Evolutionary conservation across 2,329 filamentous ascomycete genomes (phyloP).

Genomic region (Kalaharituber pfeilii): DNA sequence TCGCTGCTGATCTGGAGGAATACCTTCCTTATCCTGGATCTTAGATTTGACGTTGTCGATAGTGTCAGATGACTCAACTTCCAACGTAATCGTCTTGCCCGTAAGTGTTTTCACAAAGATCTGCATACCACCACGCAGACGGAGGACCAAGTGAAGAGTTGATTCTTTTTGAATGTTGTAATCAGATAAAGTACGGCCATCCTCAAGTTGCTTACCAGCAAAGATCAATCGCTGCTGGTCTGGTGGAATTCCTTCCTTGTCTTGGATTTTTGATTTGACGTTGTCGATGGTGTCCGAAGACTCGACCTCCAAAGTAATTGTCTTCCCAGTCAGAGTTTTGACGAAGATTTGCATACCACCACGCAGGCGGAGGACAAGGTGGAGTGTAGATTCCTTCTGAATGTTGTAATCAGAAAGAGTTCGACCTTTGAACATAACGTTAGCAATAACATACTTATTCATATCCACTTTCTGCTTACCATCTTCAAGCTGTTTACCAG

Average conservation of each 20-base stretch:
- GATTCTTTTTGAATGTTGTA: constrained; percentile 96
- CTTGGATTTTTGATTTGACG: constrained; percentile 92
- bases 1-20: constrained; percentile 44
- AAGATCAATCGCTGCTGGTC: constrained; percentile 95
- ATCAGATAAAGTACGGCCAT: constrained; percentile 76
- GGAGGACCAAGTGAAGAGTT: constrained; percentile 63
- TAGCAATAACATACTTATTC: too few relatives aligned
- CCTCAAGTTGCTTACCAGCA: constrained; percentile 89
- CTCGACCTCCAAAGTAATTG: constrained; percentile 33
- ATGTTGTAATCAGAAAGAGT: constrained; percentile 94
- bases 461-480: constrained; percentile 29
- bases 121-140: constrained; percentile 58
- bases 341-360: constrained; percentile 43
- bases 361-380: constrained; percentile 63
- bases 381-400: constrained; percentile 73
- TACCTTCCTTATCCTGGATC: constrained; percentile 53
- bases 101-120: constrained; percentile 23
- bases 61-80: constrained; percentile 76
- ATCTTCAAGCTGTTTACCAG: constrained; percentile 90
- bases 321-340: constrained; percentile 41
- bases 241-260: constrained; percentile 92
- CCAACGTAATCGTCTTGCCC: constrained; percentile 85
- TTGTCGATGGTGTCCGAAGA: constrained; percentile 79
- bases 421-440: constrained; percentile 46
- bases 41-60: constrained; percentile 92